A percentile compares a stretch with the other conserved stretches of the same genome.
Evolutionary conservation across 768 basidiomycete species (phyloP).

Genomic region (Leucosporidium creatinivorum): DNA sequence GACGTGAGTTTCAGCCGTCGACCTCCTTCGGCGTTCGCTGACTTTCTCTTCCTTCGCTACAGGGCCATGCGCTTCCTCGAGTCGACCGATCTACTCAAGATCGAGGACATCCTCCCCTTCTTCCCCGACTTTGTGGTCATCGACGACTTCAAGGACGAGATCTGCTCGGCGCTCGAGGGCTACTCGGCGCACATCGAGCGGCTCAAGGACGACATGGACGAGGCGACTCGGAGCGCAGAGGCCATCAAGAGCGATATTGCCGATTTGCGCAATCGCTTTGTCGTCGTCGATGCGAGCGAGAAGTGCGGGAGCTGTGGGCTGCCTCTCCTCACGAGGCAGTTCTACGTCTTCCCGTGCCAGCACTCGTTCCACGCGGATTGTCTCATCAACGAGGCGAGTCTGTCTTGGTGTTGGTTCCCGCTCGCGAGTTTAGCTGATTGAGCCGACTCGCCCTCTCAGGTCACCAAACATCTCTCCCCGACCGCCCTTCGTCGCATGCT

Average conservation of each 20-base stretch:
- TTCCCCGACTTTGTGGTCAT: slow-evolving; percentile 99
- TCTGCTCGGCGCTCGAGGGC: slow-evolving; percentile 87
- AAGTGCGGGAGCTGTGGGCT: slow-evolving; percentile 73
- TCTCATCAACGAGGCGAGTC: slow-evolving; percentile 78
- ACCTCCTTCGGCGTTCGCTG: neutral
- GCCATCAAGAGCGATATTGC: slow-evolving; percentile 82
- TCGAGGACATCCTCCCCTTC: slow-evolving; percentile 97
- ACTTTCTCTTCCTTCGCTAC: slow-evolving; percentile 3
- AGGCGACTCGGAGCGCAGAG: slow-evolving; percentile 83
- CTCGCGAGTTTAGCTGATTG: slow-evolving; percentile 9
- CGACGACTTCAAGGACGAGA: slow-evolving; percentile 99
- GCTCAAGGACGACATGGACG: slow-evolving; percentile 91
- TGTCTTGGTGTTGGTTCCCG: neutral
- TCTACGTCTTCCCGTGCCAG: slow-evolving; percentile 97
- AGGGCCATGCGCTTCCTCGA: slow-evolving; percentile 97
- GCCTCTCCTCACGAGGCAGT: slow-evolving; percentile 74
- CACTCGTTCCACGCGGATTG: slow-evolving; percentile 98
- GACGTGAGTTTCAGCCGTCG: slow-evolving; percentile 56
- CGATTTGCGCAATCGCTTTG: slow-evolving; percentile 75
- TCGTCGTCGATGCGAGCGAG: slow-evolving; percentile 82
- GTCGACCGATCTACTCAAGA: slow-evolving; percentile 86
- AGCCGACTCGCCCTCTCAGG: slow-evolving; percentile 48
- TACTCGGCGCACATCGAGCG: slow-evolving; percentile 85
- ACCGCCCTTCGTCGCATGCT: slow-evolving; percentile 75
- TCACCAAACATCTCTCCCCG: slow-evolving; percentile 82